A percentile compares a stretch with the other conserved stretches of the same genome.
Evolutionary conservation across 257 asterid species (phyloP).

Genomic region (Eustoma russellianum): DNA sequence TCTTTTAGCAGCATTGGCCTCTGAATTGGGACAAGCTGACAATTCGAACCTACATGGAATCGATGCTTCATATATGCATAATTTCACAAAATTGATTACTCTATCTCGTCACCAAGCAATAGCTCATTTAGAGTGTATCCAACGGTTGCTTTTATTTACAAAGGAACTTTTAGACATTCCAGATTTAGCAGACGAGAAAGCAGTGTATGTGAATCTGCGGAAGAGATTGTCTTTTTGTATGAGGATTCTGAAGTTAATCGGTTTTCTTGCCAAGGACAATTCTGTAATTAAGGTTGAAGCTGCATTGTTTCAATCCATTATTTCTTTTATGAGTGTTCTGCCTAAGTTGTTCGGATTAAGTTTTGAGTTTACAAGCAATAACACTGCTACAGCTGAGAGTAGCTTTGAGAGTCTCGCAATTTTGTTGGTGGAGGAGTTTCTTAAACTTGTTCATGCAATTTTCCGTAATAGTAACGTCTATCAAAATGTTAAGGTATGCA

Average conservation of each 20-base stretch:
- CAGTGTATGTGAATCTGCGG: conserved; percentile 37
- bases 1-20: conserved; percentile 46
- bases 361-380: conserved; percentile 50
- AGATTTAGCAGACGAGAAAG: conserved; percentile 48
- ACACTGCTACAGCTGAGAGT: conserved; percentile 41
- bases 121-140: conserved; percentile 69
- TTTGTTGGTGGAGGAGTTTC: conserved; percentile 66
- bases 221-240: conserved; percentile 52
- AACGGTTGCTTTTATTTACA: conserved; percentile 53
- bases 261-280: conserved; percentile 42
- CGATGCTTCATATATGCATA: conserved; percentile 35
- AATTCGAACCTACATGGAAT: conserved; percentile 22
- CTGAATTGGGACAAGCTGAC: conserved; percentile 53
- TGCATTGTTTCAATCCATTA: conserved; percentile 51
- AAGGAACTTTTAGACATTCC: conserved; percentile 45
- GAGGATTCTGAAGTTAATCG: conserved; percentile 65
- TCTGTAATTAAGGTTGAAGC: conserved; percentile 43
- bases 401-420: conserved; percentile 59
- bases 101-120: conserved; percentile 72
- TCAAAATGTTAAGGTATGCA: conserved; percentile 62
- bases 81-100: conserved; percentile 30
- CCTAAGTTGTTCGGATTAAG: conserved; percentile 51
- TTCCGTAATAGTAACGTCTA: conserved; percentile 43
- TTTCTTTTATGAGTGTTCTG: conserved; percentile 47
- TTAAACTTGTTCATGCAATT: conserved; percentile 53